phyloP scores from a whole-genome alignment of 192 early-diverging fungal genomes.

The Backusella westeae region DNA sequence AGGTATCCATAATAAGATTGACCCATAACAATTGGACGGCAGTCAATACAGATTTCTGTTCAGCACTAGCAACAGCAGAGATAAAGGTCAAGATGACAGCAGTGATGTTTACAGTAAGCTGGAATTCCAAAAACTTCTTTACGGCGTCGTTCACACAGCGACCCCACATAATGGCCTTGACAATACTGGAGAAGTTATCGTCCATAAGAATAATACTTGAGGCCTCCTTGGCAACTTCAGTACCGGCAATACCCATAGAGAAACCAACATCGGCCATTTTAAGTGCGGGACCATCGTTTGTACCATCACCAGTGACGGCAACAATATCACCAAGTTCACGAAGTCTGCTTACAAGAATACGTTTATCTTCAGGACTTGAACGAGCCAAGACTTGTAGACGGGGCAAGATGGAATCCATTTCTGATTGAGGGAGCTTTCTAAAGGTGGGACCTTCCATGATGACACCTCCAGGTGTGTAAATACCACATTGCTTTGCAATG shows the following conservation, averaged over 20 bases:
- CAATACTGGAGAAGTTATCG: conserved; percentile 97
- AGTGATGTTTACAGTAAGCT: conserved; percentile 96
- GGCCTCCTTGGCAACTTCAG: conserved; percentile 99
- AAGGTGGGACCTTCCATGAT: conserved; percentile 96
- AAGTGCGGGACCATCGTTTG: conserved; percentile 96
- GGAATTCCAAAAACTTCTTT: conserved; percentile 99
- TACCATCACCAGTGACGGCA: conserved; percentile 98
- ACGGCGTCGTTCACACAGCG: conserved; percentile 94
- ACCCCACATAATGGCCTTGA: conserved; percentile 98
- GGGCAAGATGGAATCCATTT: conserved; percentile 90
- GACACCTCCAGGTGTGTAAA: conserved; percentile 82
- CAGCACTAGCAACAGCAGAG: conserved; percentile 62
- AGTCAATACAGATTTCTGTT: conserved; percentile 81
- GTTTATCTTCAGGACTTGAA: conserved; percentile 93
- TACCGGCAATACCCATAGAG: conserved; percentile 99
- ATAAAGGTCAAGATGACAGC: conserved; percentile 86
- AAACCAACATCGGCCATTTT: conserved; percentile 97
- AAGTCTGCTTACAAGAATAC: conserved; percentile 86
- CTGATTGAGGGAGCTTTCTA: conserved; percentile 71
- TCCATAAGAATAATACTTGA: conserved; percentile 96
- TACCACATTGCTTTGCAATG: conserved; percentile 93
- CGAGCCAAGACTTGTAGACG: conserved; percentile 94
- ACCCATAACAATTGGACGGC: conserved; percentile 98
- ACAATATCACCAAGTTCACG: conserved; percentile 92
- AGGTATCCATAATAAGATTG: conserved; percentile 99